Conservation (phyloP, 1,139 yeast genomes). For the Yamadazyma friedrichii region DNA sequence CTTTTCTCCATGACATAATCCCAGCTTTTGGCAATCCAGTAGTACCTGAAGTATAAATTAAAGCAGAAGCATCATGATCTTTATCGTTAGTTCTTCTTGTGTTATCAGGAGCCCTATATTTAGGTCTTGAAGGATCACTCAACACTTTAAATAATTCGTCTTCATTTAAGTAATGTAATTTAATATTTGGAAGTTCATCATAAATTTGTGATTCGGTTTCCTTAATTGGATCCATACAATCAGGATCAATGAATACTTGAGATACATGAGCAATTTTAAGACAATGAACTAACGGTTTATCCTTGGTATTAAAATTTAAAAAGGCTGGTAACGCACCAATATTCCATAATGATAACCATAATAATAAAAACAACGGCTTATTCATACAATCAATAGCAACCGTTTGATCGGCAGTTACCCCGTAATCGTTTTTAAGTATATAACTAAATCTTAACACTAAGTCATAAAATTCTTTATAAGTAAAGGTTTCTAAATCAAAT, state of each 20-base stretch:
- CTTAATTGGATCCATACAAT: constrained; percentile 54
- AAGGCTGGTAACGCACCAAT: constrained; percentile 90
- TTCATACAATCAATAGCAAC: constrained; percentile 80
- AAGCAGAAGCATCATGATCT: constrained; percentile 64
- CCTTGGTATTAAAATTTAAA: constrained; percentile 76
- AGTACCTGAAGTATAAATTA: constrained; percentile 92
- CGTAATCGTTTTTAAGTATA: constrained; percentile 61
- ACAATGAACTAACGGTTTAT: constrained; percentile 77
- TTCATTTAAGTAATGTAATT: constrained; percentile 59
- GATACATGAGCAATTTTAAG: constrained; percentile 64
- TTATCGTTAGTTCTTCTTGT: constrained; percentile 56
- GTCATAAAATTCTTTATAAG: constrained; percentile 68
- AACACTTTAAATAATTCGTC: constrained; percentile 40
- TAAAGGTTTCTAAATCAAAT: constrained; percentile 60
- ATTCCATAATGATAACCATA: constrained; percentile 90
- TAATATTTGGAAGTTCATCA: constrained; percentile 38
- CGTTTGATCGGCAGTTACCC: constrained; percentile 64
- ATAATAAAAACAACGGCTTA: constrained; percentile 73
- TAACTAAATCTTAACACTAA: constrained; percentile 64
- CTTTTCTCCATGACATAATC: constrained; percentile 88
- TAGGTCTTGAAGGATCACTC: constrained; percentile 46
- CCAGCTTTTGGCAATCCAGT: constrained; percentile 96
- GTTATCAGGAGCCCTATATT: constrained; percentile 53
- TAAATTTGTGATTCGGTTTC: constrained; percentile 52
- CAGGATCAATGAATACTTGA: constrained; percentile 75